These are phyloP conservation scores for Sporothrix pallida DNA, from an alignment of 2,329 filamentous ascomycete genomes.

Conservation along the genomic window DNA sequence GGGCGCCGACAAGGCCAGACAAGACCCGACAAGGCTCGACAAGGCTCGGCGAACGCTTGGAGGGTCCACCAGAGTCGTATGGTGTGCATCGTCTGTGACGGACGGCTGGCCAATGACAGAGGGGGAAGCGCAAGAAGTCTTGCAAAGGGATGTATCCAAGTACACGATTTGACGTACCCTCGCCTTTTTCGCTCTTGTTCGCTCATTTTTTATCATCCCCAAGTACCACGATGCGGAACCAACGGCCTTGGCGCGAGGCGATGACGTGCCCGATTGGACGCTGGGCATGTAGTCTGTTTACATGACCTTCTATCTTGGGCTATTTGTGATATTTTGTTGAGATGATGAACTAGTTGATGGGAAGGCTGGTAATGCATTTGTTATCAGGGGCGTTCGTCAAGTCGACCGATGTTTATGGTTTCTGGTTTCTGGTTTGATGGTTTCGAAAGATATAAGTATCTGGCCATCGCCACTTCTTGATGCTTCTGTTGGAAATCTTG, in stretches of 20 bases:
- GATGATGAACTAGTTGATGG: neutral
- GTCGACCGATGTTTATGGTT: no score
- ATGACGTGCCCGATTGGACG: conserved; percentile 22
- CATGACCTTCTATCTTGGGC: neutral
- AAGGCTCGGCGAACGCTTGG: conserved; percentile 31
- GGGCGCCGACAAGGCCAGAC: conserved; percentile 2
- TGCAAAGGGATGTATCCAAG: neutral
- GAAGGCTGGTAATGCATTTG: neutral
- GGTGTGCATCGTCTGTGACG: neutral
- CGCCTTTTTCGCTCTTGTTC: neutral
- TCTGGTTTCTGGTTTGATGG: no score
- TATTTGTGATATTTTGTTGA: neutral
- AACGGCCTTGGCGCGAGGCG: conserved; percentile 24
- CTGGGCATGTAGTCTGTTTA: conserved; percentile 16
- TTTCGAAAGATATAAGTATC: conserved; percentile 5
- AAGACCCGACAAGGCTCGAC: conserved; percentile 24
- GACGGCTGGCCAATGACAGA: no score
- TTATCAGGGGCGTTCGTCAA: neutral
- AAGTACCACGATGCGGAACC: neutral
- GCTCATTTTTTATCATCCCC: neutral
- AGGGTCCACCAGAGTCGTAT: conserved; percentile 4
- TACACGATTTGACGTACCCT: neutral
- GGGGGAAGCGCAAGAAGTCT: neutral
- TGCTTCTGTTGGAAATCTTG: neutral
- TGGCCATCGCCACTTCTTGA: conserved; percentile 1